phyloP scores from a whole-genome alignment of 139 green algal species.

The Micromonas pusilla region DNA sequence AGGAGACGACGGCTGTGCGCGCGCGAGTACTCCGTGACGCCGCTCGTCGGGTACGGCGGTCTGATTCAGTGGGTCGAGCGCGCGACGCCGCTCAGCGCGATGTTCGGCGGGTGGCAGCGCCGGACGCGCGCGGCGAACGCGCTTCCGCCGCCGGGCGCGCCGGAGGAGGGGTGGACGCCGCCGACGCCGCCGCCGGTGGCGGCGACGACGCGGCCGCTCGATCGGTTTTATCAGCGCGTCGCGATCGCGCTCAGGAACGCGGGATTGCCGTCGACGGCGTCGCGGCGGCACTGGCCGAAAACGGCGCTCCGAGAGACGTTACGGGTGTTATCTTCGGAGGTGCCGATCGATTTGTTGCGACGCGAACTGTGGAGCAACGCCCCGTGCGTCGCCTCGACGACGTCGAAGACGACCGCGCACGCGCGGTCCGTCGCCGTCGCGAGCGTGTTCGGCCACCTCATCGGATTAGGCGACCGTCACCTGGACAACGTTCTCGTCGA shows the following conservation, averaged over 20 bases:
- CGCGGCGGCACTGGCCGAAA: constrained; percentile 45
- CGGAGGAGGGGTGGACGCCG: constrained; percentile 46
- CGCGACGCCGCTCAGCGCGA: constrained; percentile 61
- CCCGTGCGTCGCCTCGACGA: neutral
- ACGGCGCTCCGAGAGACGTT: constrained; percentile 3
- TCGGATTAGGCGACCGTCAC: constrained; percentile 52
- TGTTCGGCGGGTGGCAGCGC: constrained; percentile 70
- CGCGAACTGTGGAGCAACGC: neutral
- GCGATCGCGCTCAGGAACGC: neutral
- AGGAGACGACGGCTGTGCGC: constrained; percentile 16
- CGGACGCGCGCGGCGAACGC: constrained; percentile 34
- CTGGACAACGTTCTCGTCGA: constrained; percentile 94
- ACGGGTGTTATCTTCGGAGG: neutral
- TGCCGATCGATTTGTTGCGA: neutral
- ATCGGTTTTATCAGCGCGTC: neutral
- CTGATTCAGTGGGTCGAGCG: constrained; percentile 80
- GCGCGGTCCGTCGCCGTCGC: constrained; percentile 3
- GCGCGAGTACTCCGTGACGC: constrained; percentile 63
- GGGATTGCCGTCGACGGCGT: constrained; percentile 4
- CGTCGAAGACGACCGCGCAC: neutral
- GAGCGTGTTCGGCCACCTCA: constrained; percentile 56
- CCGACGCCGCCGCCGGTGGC: constrained; percentile 36
- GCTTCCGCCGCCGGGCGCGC: constrained; percentile 14
- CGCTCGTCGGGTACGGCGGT: constrained; percentile 57
- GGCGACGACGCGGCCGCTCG: neutral